phyloP scores from a whole-genome alignment of 1,284 basidiomycete species.

The Waitea zeae region DNA sequence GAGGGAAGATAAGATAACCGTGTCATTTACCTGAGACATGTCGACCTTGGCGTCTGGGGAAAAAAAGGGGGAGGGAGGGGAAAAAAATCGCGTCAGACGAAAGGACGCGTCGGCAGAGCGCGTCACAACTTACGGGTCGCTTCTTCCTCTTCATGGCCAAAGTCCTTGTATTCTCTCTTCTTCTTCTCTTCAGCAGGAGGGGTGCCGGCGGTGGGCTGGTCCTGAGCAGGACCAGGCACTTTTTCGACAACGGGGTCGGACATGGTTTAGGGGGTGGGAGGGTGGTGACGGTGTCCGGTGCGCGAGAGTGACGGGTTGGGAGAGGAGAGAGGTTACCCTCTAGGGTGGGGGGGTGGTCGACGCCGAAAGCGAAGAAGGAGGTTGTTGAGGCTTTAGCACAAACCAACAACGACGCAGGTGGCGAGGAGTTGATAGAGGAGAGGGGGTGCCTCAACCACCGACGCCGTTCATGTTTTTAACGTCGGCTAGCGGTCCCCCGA shows the following conservation, averaged over 20 bases:
- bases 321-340: too few relatives aligned
- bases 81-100: conserved; percentile 5
- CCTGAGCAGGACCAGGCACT: conserved; percentile 30
- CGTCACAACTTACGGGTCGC: conserved; percentile 59
- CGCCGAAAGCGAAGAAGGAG: too few relatives aligned
- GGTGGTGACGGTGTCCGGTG: too few relatives aligned
- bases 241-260: conserved; percentile 34
- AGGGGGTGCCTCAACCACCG: too few relatives aligned
- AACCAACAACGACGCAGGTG: too few relatives aligned
- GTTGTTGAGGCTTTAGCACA: too few relatives aligned
- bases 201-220: conserved; percentile 18
- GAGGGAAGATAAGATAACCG: conserved; percentile 6
- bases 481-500: too few relatives aligned
- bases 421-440: too few relatives aligned
- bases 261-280: too few relatives aligned
- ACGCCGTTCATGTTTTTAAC: too few relatives aligned
- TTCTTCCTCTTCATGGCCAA: conserved; percentile 61
- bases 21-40: conserved; percentile 56
- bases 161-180: conserved; percentile 88
- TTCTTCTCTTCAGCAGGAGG: conserved; percentile 37
- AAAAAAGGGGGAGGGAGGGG: background rate
- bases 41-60: conserved; percentile 66
- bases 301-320: too few relatives aligned
- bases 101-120: conserved; percentile 6
- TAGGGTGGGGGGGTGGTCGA: too few relatives aligned